Conservation (phyloP, 108 stramenopile species). For the Cyclotella baltica region DNA sequence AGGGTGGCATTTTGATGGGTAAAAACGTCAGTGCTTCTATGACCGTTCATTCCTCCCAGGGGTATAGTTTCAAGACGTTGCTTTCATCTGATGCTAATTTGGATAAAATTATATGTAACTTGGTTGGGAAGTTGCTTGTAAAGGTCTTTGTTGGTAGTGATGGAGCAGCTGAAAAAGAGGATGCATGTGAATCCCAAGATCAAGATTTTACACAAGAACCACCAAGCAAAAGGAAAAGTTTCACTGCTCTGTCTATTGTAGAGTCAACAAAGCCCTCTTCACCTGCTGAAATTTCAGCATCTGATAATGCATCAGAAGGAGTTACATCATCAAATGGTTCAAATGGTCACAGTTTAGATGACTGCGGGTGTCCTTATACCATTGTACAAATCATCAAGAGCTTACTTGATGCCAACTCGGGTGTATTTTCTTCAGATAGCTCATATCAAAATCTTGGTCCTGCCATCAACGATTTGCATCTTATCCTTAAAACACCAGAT, state of each 20-base stretch:
- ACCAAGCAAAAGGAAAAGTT: not conserved
- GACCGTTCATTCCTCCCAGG: not conserved
- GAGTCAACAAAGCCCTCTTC: not conserved
- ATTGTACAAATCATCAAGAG: slow-evolving; percentile 11
- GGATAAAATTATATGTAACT: not conserved
- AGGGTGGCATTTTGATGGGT: not conserved
- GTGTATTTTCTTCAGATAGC: not conserved
- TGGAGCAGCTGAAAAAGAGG: not conserved
- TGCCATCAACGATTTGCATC: slow-evolving; percentile 11
- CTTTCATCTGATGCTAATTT: not conserved
- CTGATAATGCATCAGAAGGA: not conserved
- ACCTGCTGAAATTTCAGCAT: not conserved
- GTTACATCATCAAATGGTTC: not conserved
- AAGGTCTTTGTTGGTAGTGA: not conserved
- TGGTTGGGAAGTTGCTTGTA: not conserved
- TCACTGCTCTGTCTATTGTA: not conserved
- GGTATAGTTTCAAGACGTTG: not conserved
- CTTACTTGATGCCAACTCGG: slow-evolving; percentile 4
- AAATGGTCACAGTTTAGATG: too few relatives aligned
- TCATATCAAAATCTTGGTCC: not conserved
- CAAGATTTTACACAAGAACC: not conserved
- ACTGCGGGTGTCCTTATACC: slow-evolving; percentile 11
- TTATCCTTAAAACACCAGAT: slow-evolving; percentile 9
- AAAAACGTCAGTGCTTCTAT: not conserved
- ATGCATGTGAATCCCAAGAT: not conserved